These are phyloP conservation scores for Cryphonectria nitschkei DNA, from an alignment of 2,329 filamentous ascomycete genomes.

Conservation along the genomic window DNA sequence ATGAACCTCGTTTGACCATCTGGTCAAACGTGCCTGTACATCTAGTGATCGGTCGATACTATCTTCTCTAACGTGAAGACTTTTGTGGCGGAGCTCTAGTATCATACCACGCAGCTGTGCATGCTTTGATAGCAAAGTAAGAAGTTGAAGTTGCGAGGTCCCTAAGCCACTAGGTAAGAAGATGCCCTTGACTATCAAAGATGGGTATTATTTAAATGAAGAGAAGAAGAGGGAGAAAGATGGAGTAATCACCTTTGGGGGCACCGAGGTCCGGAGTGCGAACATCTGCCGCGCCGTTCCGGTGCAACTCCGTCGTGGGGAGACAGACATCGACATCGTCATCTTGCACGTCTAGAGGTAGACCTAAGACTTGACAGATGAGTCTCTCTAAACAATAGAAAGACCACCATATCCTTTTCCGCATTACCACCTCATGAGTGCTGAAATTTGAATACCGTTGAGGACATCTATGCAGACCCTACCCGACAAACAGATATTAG, in stretches of 20 bases:
- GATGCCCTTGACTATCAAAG: no score
- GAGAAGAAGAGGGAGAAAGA: no score
- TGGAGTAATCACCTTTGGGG: conserved; percentile 5
- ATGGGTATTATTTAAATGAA: not conserved
- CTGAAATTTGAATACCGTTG: conserved; percentile 55
- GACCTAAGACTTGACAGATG: conserved; percentile 58
- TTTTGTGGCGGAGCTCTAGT: conserved; percentile 32
- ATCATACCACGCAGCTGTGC: conserved; percentile 31
- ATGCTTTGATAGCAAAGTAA: conserved; percentile 30
- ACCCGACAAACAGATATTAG: not conserved
- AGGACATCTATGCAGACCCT: conserved; percentile 61
- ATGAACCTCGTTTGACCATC: conserved; percentile 30
- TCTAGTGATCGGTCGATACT: conserved; percentile 27
- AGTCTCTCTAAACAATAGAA: conserved; percentile 60
- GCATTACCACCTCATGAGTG: conserved; percentile 48
- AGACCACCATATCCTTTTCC: conserved; percentile 60
- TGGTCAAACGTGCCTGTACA: conserved; percentile 29
- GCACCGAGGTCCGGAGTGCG: not conserved
- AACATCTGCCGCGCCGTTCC: not conserved
- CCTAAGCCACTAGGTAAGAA: not conserved
- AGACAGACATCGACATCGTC: conserved; percentile 62
- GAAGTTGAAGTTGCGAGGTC: conserved; percentile 22
- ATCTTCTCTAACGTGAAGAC: conserved; percentile 27
- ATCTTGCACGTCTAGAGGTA: conserved; percentile 58
- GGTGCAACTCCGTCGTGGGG: conserved; percentile 15